phyloP scores from a whole-genome alignment of 2,329 filamentous ascomycete genomes.

The Aureobasidium sp. region DNA sequence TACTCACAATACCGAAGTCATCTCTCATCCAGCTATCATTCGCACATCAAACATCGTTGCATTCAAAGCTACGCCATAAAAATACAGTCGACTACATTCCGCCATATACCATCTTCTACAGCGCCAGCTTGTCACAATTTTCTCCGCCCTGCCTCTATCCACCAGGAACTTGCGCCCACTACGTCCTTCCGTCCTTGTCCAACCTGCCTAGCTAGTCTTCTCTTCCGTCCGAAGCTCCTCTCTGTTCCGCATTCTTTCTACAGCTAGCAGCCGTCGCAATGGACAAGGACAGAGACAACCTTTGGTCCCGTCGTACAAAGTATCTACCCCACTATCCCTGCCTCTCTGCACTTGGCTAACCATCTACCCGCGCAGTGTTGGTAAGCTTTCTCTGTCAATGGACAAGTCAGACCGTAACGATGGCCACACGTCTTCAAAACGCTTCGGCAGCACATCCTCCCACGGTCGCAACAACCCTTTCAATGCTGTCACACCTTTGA shows the following conservation, averaged over 20 bases:
- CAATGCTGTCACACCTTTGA: slow-evolving; percentile 64
- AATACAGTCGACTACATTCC: neutral
- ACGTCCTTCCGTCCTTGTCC: slow-evolving; percentile 9
- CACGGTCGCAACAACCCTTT: slow-evolving; percentile 75
- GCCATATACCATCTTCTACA: neutral
- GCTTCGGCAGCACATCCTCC: slow-evolving; percentile 64
- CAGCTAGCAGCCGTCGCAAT: slow-evolving; percentile 15
- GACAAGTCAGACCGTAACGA: slow-evolving; percentile 49
- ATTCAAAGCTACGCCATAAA: neutral
- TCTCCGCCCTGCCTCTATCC: slow-evolving; percentile 1
- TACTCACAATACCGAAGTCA: neutral
- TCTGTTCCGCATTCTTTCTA: neutral
- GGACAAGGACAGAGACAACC: slow-evolving; percentile 26
- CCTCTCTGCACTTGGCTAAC: neutral
- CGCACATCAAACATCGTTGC: neutral
- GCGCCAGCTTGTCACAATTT: slow-evolving; percentile 14
- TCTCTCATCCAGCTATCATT: neutral
- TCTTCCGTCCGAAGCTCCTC: neutral
- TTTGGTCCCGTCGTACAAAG: slow-evolving; percentile 81
- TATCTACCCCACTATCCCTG: slow-evolving; percentile 36
- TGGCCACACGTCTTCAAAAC: slow-evolving; percentile 56
- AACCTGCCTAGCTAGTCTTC: slow-evolving; percentile 11
- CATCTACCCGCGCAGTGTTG: slow-evolving; percentile 49
- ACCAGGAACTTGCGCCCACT: neutral
- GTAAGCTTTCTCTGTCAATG: slow-evolving; percentile 86